Evolutionary conservation across 768 basidiomycete genomes (phyloP), one percentile per base, ranked within the genome.

Genomic region (Suillus subaureus): DNA sequence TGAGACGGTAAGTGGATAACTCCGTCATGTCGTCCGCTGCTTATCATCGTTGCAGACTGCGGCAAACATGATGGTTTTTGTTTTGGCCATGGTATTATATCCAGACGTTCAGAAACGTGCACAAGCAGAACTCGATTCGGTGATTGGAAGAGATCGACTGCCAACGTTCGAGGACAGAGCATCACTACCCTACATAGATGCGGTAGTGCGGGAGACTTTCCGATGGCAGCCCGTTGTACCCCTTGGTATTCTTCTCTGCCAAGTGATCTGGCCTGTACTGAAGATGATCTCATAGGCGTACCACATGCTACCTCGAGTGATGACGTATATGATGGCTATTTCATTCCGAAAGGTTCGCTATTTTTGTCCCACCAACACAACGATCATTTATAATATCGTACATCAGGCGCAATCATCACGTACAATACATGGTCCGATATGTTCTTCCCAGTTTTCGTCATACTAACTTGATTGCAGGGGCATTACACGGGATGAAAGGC

Each of bases 71-170:
- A 67, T 56, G 63, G 58, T 49, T 39, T 70, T 66, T 62, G 52
- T 67, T 12, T 66, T 68, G 39, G 71, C 69, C 39, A 71, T 63
- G 71, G 73, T 68, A 23, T 61, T 67, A 42, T 63, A 64, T 63
- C 68, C 64, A 13, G 69, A 66, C 47, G 71, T 63, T 26, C 71
- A 52, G 56, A 39, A 39, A 43, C 61, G 66, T 3, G 67, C 66
- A 21, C 71, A 72, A 51, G 64, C 63, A 21, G 74, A 75, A 49
- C 62, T 75, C 11, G 72, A 75, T 35, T 57, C 64, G 0, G 65
- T 73, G 43, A 58, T 73, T 15, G 73, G 74, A 21, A 54, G 43
- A 21, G 66, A 70, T 31, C 61, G 70, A 11, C 51, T 74, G 3
- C 65, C 68, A 6, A 60, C 60, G 0, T 70, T 61, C 37, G 58